Base-by-base conservation (phyloP, 1,284 basidiomycete species). In the Ceratobasidium papillatum region DNA sequence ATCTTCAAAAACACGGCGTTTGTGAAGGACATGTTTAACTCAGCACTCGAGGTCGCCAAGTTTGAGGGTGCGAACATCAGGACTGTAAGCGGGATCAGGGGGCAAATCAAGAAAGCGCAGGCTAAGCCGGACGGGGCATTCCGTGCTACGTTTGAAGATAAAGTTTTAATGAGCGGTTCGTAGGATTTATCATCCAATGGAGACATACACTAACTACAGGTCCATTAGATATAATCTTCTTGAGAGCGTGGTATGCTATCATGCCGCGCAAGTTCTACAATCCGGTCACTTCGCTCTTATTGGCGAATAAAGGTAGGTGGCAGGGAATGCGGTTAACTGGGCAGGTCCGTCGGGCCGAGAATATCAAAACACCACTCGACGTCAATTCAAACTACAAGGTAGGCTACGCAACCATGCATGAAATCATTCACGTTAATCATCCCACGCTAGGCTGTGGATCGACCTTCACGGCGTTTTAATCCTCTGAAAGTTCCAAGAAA, bases 1-100 rank as follows among this genome's bases (percentile, higher is more conserved):
- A 94, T 99, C 75, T 99, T 93, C 88, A 99, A 99, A 85, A 99
- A 99, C 83, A 99, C 98, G 17, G 98, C 96, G 0, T 99, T 99
- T 81, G 87, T 99, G 79, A 96, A 93, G 85, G 95, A 98, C 81
- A 99, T 99, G 97, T 99, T 99, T 85, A 91, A 85, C 76, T 91
- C 89, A 63, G 90, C 94, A 12, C 87, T 99, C 38, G 97, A 99
- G 82, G 96, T 99, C 12, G 95, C 96, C 76, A 99, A 98, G 83
- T 99, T 99, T 79, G 98, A 99, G 82, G 98, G 98, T 11, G 98
- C 97, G 14, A 95, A 94, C 81, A 90, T 99, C 75, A 87, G 92
- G 78, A 99, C 98, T 0, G 98, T 99, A 8, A 96, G 94, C 4
- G 98, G 97, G 4, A 94, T 99, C 75, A 86, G 98, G 47, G 97